Conservation (phyloP, 148 eudicot species). For the Cornus florida region DNA sequence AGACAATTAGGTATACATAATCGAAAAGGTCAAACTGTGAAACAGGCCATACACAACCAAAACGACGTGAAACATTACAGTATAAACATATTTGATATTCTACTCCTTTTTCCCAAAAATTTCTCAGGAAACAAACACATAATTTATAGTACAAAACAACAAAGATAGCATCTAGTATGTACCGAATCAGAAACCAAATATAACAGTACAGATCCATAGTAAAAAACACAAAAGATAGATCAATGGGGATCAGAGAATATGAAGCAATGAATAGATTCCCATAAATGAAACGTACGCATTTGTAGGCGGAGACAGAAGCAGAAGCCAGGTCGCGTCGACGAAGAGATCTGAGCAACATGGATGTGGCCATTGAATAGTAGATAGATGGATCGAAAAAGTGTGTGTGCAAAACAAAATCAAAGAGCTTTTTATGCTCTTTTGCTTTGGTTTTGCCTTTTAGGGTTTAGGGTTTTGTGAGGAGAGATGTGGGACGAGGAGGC, state of each 20-base stretch:
- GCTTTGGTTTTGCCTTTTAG: neutral
- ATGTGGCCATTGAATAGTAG: slow-evolving; percentile 38
- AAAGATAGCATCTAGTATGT: no score
- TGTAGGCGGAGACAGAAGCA: slow-evolving; percentile 37
- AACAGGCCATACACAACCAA: neutral
- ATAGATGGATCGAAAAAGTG: neutral
- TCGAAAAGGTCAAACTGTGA: no score
- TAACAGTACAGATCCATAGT: neutral
- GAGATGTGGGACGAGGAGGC: neutral
- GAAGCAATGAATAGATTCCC: neutral
- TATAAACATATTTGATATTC: neutral
- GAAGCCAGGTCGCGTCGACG: slow-evolving; percentile 48
- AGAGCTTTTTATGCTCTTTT: neutral
- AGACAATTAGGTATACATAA: no score
- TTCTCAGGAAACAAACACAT: no score
- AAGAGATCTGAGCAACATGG: slow-evolving; percentile 44
- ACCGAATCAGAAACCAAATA: neutral
- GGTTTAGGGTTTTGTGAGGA: slow-evolving; percentile 43
- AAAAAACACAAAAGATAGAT: neutral
- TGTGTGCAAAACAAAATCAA: neutral
- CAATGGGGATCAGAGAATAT: neutral
- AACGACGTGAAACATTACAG: neutral
- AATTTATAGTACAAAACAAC: no score
- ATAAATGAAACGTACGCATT: slow-evolving; percentile 24
- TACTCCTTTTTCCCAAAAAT: neutral